A percentile compares a stretch with the other conserved stretches of the same genome.
Conservation (phyloP, 306 rosid species). For the Acacia acuminata region DNA sequence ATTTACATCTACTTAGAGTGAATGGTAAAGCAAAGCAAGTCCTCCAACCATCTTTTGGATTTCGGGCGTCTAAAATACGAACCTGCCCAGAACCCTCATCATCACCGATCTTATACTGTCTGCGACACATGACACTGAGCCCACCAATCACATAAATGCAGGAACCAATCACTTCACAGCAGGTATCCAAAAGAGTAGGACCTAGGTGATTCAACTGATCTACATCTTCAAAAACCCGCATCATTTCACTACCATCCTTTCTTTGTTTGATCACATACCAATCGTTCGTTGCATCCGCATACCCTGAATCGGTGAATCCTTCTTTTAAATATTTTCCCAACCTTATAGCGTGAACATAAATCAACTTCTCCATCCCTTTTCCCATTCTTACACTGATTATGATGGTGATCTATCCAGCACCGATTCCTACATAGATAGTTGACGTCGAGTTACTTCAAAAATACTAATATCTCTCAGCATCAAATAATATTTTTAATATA, state of each 20-base stretch:
- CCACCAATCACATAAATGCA: not conserved
- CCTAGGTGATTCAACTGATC: not conserved
- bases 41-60: not conserved
- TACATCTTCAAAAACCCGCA: not conserved
- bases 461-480: no score
- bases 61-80: not conserved
- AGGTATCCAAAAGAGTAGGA: not conserved
- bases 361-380: no score
- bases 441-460: no score
- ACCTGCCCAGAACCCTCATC: not conserved
- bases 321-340: not conserved
- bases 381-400: no score
- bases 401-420: no score
- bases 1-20: accelerated
- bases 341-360: no score
- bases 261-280: not conserved
- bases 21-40: not conserved
- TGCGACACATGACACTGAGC: not conserved
- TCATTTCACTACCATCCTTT: not conserved
- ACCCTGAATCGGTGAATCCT: no score
- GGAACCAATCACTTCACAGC: not conserved
- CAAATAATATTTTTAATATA: no score
- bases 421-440: no score
- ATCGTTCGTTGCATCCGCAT: not conserved
- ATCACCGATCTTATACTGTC: no score